A percentile compares a stretch with the other conserved stretches of the same genome.
Evolutionary conservation across 23 red algal species (phyloP).

Genomic region (Gracilariopsis chorda): DNA sequence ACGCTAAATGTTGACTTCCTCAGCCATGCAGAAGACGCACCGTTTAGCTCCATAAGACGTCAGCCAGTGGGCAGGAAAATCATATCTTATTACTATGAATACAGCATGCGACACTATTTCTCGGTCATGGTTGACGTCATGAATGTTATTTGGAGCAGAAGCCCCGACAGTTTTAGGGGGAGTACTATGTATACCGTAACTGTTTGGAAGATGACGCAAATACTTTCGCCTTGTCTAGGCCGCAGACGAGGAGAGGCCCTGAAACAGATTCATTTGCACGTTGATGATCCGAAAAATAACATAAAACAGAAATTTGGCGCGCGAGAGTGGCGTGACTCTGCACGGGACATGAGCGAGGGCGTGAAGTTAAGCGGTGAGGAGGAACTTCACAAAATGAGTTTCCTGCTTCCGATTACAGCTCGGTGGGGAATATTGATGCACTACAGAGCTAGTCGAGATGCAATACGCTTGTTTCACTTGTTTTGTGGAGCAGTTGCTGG

Average conservation of each 20-base stretch:
- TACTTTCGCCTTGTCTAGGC: background rate
- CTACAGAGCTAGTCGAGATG: background rate
- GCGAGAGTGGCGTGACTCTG: background rate
- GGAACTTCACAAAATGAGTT: background rate
- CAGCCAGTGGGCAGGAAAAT: background rate
- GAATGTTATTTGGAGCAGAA: background rate
- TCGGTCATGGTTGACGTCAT: slow-evolving; percentile 17
- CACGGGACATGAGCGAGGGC: background rate
- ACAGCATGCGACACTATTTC: background rate
- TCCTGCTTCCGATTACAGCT: background rate
- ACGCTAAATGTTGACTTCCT: background rate
- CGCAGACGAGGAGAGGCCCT: background rate
- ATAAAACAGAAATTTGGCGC: background rate
- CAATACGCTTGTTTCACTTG: background rate
- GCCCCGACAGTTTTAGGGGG: background rate
- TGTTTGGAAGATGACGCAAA: slow-evolving; percentile 7
- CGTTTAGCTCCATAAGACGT: background rate
- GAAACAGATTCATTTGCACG: background rate
- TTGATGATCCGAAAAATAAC: background rate
- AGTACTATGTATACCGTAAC: background rate
- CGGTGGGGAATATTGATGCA: background rate
- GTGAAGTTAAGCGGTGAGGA: background rate
- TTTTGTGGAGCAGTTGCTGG: slow-evolving; percentile 1
- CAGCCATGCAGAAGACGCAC: background rate
- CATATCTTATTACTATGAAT: slow-evolving; percentile 13